Percentiles rank a stretch among this genome's conserved stretches.
Conservation (phyloP, 306 rosid genomes). For the Urtica urens region DNA sequence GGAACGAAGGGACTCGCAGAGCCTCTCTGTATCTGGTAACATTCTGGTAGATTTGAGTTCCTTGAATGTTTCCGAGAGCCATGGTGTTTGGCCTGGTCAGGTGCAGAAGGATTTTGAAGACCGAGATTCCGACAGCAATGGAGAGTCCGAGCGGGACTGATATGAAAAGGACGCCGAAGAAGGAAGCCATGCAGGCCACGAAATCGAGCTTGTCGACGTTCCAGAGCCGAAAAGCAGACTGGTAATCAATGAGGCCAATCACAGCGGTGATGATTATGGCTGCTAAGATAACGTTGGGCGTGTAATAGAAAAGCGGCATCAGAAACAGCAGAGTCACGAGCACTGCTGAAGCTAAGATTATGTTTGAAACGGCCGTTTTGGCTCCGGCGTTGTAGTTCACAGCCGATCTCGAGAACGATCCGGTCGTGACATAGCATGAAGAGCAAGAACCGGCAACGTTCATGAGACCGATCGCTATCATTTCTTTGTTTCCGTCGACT, state of each 20-base stretch:
- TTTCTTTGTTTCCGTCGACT: conserved; percentile 98
- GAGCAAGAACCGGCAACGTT: conserved; percentile 88
- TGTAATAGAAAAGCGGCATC: conserved; percentile 88
- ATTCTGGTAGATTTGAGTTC: conserved; percentile 73
- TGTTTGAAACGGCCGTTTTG: conserved; percentile 69
- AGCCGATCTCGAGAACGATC: conserved; percentile 96
- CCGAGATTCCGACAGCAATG: conserved; percentile 83
- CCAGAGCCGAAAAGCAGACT: conserved; percentile 60
- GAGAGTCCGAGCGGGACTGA: conserved; percentile 92
- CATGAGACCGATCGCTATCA: conserved; percentile 98
- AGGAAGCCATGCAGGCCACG: conserved; percentile 76
- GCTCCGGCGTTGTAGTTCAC: conserved; percentile 94
- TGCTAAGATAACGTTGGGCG: conserved; percentile 75
- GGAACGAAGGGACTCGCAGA: conserved; percentile 62
- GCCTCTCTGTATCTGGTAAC: conserved; percentile 66
- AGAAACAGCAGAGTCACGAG: conserved; percentile 86
- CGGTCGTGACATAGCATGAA: conserved; percentile 92
- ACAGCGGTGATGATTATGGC: conserved; percentile 95
- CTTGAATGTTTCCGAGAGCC: conserved; percentile 72
- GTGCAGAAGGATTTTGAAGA: conserved; percentile 87
- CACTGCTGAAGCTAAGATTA: conserved; percentile 81
- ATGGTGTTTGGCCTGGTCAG: conserved; percentile 84
- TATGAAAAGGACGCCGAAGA: conserved; percentile 82
- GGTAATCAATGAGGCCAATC: conserved; percentile 69
- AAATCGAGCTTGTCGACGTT: conserved; percentile 95